Base-by-base conservation (phyloP, 345 rosid species). In the Hirschfeldia incana region DNA sequence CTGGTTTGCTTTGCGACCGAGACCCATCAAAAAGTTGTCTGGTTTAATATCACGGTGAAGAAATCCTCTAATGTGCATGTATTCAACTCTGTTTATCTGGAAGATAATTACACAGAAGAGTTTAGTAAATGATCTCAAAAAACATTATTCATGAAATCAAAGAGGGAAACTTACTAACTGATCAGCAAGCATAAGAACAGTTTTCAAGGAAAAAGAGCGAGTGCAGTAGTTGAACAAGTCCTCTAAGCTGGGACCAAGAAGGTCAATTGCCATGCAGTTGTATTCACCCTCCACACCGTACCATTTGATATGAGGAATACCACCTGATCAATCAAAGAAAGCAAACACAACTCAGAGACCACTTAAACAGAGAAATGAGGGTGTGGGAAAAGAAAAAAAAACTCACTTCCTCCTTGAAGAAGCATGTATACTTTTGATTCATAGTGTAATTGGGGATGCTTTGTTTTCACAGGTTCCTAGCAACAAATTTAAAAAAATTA, bases 11-110 rank as follows among this genome's bases (percentile, higher is more conserved):
- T 85, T 91, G 73, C 97, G 92, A 33, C 95, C 95, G 70, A 94
- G 85, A 73, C 98, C 98, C 98, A 94, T 92, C 77, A 92, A 88
- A 77, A 94, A 94, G 86, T 92, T 94, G 84, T 93, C 99, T 68
- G 99, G 99, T 84, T 95, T 95, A 71, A 94, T 90, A 83, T 95
- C 99, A 63, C 98, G 98, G 67, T 94, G 98, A 74, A 94, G 92
- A 78, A 94, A 92, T 27, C 98, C 97, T 57, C 92, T 88, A 12
- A 87, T 85, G 73, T 94, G 98, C 97, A 92, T 94, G 65, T 87
- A 94, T 82, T 92, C 98, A 76, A 94, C 91, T 85, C 98, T 94
- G 78, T 87, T 92, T 83, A 94, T 81, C 98, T 94, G 76, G 36
- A 73, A 4, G 8, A 2, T 1, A 6, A 34, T 6, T 6, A 49